Percentiles rank a stretch among this genome's conserved stretches.
These are phyloP conservation scores for Stylosanthes scabra DNA, from an alignment of 331 rosid genomes.

Conservation along the genomic window DNA sequence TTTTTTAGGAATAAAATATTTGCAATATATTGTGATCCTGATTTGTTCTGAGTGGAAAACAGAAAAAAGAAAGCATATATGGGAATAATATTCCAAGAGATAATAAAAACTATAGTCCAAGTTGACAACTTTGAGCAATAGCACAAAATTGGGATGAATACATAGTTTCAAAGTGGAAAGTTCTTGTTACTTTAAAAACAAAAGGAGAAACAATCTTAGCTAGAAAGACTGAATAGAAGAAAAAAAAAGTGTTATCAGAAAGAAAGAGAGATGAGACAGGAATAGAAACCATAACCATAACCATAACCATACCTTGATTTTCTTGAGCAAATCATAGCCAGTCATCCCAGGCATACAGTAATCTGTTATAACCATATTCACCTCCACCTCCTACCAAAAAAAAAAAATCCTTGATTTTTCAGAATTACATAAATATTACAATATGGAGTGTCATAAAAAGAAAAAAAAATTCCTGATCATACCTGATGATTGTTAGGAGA, in stretches of 20 bases:
- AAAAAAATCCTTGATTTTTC: constrained; percentile 37
- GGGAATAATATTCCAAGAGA: constrained; percentile 42
- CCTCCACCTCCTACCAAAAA: constrained; percentile 73
- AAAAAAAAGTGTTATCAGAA: neutral
- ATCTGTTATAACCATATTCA: constrained; percentile 91
- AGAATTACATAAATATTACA: constrained; percentile 6
- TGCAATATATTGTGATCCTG: constrained; percentile 39
- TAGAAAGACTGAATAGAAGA: constrained; percentile 31
- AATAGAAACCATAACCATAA: no score
- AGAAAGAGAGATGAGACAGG: constrained; percentile 39
- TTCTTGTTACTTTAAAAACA: constrained; percentile 8
- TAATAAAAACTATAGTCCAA: constrained; percentile 36
- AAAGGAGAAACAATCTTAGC: constrained; percentile 28
- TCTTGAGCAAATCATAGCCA: constrained; percentile 94
- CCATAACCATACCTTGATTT: constrained; percentile 71
- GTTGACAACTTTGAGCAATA: constrained; percentile 32
- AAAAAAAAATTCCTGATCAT: constrained; percentile 3
- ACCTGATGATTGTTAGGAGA: constrained; percentile 69
- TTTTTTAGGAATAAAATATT: constrained; percentile 38
- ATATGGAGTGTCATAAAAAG: neutral
- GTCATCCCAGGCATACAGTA: constrained; percentile 99
- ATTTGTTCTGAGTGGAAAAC: constrained; percentile 43
- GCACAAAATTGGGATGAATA: constrained; percentile 40
- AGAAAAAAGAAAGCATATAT: constrained; percentile 35
- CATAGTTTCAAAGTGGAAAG: constrained; percentile 39